Conservation (phyloP, 192 early-diverging fungal species). For the Coemansia sp. region DNA sequence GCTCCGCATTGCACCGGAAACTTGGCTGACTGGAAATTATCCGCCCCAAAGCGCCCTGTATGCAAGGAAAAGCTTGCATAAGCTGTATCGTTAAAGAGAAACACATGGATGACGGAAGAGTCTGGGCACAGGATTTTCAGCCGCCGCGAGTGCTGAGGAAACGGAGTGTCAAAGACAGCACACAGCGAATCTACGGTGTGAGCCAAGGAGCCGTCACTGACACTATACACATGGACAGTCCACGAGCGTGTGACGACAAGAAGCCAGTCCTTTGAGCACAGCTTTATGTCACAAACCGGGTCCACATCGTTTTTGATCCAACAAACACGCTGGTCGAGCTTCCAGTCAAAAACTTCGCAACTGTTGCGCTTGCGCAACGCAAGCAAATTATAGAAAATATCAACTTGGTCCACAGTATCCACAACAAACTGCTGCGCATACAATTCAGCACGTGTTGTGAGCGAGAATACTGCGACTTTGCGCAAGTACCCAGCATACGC, state of each 20-base stretch:
- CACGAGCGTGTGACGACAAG: not conserved
- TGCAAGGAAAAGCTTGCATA: not conserved
- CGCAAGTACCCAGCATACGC: slow-evolving; percentile 19
- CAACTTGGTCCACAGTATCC: slow-evolving; percentile 13
- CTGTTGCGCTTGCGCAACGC: slow-evolving; percentile 13
- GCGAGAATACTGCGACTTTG: slow-evolving; percentile 13
- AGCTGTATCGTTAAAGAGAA: not conserved
- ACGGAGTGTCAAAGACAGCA: not conserved
- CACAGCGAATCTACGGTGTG: not conserved
- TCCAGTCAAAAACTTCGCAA: slow-evolving; percentile 13
- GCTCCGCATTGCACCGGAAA: not conserved
- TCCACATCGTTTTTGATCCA: not conserved
- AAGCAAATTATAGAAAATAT: slow-evolving; percentile 7
- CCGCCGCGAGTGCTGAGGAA: not conserved
- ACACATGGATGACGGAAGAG: not conserved
- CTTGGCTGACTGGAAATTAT: not conserved
- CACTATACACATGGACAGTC: slow-evolving; percentile 2
- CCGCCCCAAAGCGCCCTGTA: not conserved
- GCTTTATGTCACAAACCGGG: slow-evolving; percentile 1
- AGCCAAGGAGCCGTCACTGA: not conserved
- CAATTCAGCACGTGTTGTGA: not conserved
- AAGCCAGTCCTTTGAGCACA: slow-evolving; percentile 14
- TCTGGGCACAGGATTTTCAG: not conserved
- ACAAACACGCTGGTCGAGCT: not conserved
- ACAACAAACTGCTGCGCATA: slow-evolving; percentile 4